A percentile compares a stretch with the other conserved stretches of the same genome.
These are phyloP conservation scores for Botrytis pseudocinerea DNA, from an alignment of 2,329 filamentous ascomycete species.

Conservation along the genomic window DNA sequence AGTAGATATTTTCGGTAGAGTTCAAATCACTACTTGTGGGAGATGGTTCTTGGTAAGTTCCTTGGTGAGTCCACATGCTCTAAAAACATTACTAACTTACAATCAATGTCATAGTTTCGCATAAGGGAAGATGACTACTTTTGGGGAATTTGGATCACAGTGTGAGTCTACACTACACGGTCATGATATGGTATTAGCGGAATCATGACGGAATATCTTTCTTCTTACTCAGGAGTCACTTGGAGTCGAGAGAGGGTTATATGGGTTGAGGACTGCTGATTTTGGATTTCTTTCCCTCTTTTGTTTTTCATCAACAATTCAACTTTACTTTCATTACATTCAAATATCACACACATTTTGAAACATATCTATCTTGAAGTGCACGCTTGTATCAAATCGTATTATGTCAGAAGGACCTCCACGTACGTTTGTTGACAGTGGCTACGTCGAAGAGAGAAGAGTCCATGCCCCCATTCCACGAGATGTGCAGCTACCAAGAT, in stretches of 20 bases:
- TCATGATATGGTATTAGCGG: background rate
- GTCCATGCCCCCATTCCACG: background rate
- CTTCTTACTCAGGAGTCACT: background rate
- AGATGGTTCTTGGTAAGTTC: background rate
- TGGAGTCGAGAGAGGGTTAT: background rate
- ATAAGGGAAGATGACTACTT: background rate
- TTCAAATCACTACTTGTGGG: background rate
- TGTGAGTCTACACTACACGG: background rate
- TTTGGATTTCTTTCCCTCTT: background rate
- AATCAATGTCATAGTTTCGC: background rate
- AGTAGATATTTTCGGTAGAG: background rate
- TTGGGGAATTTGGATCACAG: background rate
- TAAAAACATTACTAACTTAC: background rate
- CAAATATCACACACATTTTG: background rate
- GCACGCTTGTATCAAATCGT: background rate
- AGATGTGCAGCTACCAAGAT: background rate
- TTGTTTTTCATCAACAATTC: background rate
- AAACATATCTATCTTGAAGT: background rate
- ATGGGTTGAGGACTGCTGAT: background rate
- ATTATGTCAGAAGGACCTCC: background rate
- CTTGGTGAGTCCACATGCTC: background rate
- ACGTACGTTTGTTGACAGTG: background rate
- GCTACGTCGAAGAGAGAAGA: background rate
- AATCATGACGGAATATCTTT: background rate
- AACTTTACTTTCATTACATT: background rate